phyloP scores from a whole-genome alignment of 169 alveolate genomes.

The Cryptosporidium parvum region DNA sequence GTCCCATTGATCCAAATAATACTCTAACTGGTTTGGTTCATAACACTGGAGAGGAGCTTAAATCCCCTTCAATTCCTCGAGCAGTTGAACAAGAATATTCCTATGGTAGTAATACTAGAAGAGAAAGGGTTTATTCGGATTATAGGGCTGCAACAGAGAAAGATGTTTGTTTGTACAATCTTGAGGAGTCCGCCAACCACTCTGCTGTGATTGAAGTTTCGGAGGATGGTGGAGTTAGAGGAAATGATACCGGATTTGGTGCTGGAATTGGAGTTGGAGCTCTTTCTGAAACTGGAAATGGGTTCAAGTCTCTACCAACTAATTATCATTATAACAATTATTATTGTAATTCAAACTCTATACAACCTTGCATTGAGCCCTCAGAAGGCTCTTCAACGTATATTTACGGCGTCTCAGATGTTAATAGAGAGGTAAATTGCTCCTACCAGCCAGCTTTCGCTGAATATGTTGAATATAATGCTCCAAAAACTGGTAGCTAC shows the following conservation, averaged over 20 bases:
- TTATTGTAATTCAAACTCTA: not conserved
- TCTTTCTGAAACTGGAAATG: not conserved
- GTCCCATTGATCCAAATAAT: not conserved
- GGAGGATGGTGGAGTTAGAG: not conserved
- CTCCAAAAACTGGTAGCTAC: not conserved
- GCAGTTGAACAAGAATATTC: not conserved
- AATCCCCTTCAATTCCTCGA: conserved; percentile 1
- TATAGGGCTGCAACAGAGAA: not conserved
- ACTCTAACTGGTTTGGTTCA: not conserved
- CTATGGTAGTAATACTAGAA: not conserved
- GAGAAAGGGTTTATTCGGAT: conserved; percentile 6
- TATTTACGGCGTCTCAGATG: not conserved
- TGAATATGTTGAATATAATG: conserved; percentile 14
- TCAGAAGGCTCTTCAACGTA: not conserved
- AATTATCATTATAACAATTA: not conserved
- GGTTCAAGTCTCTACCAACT: not conserved
- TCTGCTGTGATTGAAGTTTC: not conserved
- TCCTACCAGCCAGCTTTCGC: conserved; percentile 1
- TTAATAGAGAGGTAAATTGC: conserved; percentile 4
- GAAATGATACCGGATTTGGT: not conserved
- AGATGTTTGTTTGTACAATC: not conserved
- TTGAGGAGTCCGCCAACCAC: not conserved
- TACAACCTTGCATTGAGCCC: not conserved
- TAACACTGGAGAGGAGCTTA: not conserved
- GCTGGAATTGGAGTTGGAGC: not conserved